These are phyloP conservation scores for Penstemon newberryi DNA, from an alignment of 257 asterid genomes.

Conservation along the genomic window DNA sequence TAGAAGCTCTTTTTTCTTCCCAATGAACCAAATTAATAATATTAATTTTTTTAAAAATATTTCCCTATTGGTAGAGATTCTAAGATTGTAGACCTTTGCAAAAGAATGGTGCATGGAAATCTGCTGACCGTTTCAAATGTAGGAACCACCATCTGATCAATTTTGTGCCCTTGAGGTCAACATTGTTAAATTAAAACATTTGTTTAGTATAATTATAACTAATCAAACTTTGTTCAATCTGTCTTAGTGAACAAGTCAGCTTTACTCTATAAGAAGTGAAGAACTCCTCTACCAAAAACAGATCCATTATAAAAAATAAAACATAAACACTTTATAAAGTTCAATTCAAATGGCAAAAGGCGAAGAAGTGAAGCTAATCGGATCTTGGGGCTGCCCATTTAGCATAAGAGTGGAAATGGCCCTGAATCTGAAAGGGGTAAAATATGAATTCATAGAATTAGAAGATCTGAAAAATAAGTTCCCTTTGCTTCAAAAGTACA, in stretches of 20 bases:
- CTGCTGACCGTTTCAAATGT: neutral
- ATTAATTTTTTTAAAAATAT: too few relatives aligned
- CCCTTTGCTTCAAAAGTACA: conserved; percentile 29
- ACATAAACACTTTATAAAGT: neutral
- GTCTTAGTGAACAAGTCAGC: neutral
- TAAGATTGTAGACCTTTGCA: too few relatives aligned
- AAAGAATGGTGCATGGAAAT: neutral
- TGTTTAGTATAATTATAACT: too few relatives aligned
- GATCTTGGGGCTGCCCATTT: conserved; percentile 29
- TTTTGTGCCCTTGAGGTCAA: too few relatives aligned
- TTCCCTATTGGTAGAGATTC: too few relatives aligned
- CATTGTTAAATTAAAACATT: too few relatives aligned
- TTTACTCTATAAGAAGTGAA: too few relatives aligned
- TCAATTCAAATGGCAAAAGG: neutral
- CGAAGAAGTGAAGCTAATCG: neutral
- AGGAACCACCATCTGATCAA: too few relatives aligned
- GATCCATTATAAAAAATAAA: neutral
- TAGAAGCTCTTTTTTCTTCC: too few relatives aligned
- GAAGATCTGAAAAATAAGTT: conserved; percentile 30
- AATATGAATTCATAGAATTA: conserved; percentile 23
- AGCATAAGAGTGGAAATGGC: conserved; percentile 38
- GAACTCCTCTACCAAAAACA: neutral
- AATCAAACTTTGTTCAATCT: too few relatives aligned
- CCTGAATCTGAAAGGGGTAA: conserved; percentile 37
- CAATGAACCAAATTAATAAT: too few relatives aligned